Evolutionary conservation across 306 rosid species (phyloP).

Genomic region (Vicia sativa): DNA sequence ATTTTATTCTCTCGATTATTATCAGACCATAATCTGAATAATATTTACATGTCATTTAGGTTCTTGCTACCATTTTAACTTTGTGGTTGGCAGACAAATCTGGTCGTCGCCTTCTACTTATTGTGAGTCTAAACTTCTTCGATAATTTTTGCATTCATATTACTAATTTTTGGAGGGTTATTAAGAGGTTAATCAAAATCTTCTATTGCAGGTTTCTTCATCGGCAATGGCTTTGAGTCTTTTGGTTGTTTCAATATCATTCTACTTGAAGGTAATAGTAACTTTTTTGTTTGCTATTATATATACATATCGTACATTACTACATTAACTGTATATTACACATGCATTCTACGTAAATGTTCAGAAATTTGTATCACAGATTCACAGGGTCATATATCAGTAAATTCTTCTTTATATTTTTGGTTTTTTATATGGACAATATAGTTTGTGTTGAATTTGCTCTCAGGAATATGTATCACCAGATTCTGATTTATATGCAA

Average conservation of each 20-base stretch:
- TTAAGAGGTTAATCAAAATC: slow-evolving; percentile 21
- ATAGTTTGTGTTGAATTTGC: slow-evolving; percentile 29
- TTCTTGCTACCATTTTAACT: slow-evolving; percentile 76
- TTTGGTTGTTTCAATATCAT: slow-evolving; percentile 68
- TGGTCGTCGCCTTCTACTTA: slow-evolving; percentile 88
- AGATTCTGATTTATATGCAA: slow-evolving; percentile 53
- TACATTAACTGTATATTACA: slow-evolving; percentile 11
- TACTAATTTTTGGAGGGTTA: slow-evolving; percentile 31
- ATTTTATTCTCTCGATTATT: slow-evolving; percentile 30
- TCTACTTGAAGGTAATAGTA: slow-evolving; percentile 69
- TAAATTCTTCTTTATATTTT: slow-evolving; percentile 16
- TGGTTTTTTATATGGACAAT: slow-evolving; percentile 19
- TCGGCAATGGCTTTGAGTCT: slow-evolving; percentile 78
- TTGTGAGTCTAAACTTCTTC: slow-evolving; percentile 59
- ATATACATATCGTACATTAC: background rate
- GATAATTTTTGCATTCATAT: slow-evolving; percentile 22
- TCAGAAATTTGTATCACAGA: background rate
- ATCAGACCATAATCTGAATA: slow-evolving; percentile 41
- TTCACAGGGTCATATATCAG: background rate
- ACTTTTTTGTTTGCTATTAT: slow-evolving; percentile 15
- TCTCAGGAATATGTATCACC: slow-evolving; percentile 52
- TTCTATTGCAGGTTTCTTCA: slow-evolving; percentile 74
- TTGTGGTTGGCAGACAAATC: slow-evolving; percentile 87
- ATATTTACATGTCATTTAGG: slow-evolving; percentile 54
- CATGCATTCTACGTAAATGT: background rate